phyloP scores from a whole-genome alignment of 1,284 basidiomycete species.

The Ceratobasidium sp. region DNA sequence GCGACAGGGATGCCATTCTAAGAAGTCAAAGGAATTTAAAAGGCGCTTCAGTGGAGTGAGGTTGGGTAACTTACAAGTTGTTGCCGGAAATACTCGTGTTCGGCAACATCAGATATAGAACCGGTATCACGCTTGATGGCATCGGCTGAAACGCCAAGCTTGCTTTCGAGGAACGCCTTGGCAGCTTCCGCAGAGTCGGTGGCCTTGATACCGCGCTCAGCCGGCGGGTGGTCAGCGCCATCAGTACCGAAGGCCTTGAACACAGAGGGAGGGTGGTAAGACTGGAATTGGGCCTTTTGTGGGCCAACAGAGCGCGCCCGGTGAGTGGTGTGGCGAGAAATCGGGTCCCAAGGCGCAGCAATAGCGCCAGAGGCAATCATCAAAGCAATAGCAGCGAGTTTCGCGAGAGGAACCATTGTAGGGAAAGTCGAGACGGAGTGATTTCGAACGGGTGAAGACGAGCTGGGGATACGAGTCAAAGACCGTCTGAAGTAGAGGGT shows the following conservation, averaged over 20 bases:
- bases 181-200: slow-evolving; percentile 53
- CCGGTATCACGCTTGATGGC: slow-evolving; percentile 55
- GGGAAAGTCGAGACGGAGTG: neutral
- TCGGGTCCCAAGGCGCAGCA: slow-evolving; percentile 29
- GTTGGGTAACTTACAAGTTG: slow-evolving; percentile 52
- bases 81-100: slow-evolving; percentile 59
- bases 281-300: slow-evolving; percentile 1
- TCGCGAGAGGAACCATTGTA: slow-evolving; percentile 41
- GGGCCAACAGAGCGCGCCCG: neutral
- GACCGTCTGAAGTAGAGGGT: neutral
- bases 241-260: slow-evolving; percentile 9
- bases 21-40: slow-evolving; percentile 3
- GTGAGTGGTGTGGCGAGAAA: slow-evolving; percentile 6
- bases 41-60: neutral
- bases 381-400: slow-evolving; percentile 42
- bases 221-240: neutral
- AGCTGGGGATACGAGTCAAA: slow-evolving; percentile 7
- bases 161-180: slow-evolving; percentile 54
- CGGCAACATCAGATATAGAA: slow-evolving; percentile 51
- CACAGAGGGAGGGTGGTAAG: slow-evolving; percentile 25
- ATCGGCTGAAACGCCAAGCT: slow-evolving; percentile 51
- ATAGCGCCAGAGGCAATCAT: slow-evolving; percentile 40
- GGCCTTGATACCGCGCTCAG: slow-evolving; percentile 50
- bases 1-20: slow-evolving; percentile 61
- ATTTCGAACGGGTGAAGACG: neutral